A percentile compares a stretch with the other conserved stretches of the same genome.
phyloP scores from a whole-genome alignment of 768 basidiomycete species.

The Phylloporus sp. region DNA sequence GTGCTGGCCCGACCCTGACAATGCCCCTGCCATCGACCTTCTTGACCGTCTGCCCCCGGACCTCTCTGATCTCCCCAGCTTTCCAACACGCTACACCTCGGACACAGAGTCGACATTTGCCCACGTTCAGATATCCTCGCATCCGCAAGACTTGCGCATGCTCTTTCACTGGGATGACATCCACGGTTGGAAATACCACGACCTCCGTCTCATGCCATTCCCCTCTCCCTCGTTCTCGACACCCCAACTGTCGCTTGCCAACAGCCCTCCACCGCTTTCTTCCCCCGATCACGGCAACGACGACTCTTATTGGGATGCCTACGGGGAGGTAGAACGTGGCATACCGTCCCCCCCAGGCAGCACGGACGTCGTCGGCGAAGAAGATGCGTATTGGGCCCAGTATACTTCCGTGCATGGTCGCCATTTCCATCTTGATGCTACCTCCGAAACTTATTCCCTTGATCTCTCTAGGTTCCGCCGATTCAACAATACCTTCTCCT shows the following conservation, averaged over 20 bases:
- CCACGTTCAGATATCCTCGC: slow-evolving; percentile 46
- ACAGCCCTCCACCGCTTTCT: slow-evolving; percentile 12
- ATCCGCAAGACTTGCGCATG: slow-evolving; percentile 43
- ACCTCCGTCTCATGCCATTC: slow-evolving; percentile 65
- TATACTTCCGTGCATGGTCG: slow-evolving; percentile 67
- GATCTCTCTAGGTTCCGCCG: slow-evolving; percentile 52
- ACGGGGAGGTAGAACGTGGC: slow-evolving; percentile 39
- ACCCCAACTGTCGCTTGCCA: slow-evolving; percentile 23
- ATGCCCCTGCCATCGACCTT: slow-evolving; percentile 36
- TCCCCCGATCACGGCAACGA: slow-evolving; percentile 30
- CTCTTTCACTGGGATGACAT: slow-evolving; percentile 62
- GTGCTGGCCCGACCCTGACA: slow-evolving; percentile 54
- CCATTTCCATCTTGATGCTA: slow-evolving; percentile 16
- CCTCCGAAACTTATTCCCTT: slow-evolving; percentile 1
- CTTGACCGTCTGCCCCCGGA: slow-evolving; percentile 38
- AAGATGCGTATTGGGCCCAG: slow-evolving; percentile 75
- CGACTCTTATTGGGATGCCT: slow-evolving; percentile 67
- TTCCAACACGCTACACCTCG: slow-evolving; percentile 35
- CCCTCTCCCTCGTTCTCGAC: slow-evolving; percentile 38
- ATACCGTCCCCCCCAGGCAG: slow-evolving; percentile 15
- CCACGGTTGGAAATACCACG: slow-evolving; percentile 65
- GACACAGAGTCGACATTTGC: slow-evolving; percentile 53
- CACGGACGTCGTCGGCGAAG: slow-evolving; percentile 19
- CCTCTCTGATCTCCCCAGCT: slow-evolving; percentile 26
- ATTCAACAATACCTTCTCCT: slow-evolving; percentile 63